Base-by-base conservation (phyloP, 495 filamentous ascomycete species). In the Xylaria cubensis region DNA sequence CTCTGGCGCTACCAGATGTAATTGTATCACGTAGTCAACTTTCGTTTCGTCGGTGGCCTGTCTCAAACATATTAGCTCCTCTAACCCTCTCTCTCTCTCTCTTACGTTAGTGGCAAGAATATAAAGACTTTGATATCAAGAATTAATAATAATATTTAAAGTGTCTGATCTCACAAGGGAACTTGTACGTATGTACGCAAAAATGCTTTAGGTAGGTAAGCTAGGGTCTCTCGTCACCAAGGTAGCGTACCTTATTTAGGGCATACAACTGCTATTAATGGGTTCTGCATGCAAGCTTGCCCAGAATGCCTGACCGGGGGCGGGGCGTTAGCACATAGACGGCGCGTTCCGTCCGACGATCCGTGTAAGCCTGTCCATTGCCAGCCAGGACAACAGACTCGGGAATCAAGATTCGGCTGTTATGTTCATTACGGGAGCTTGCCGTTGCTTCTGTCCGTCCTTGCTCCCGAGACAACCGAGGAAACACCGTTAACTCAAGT, bases 331-430 rank as follows among this genome's bases (percentile, higher is more conserved):
- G 12, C 24, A 39, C 17, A 39, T 8, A 61, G 55, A 69, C 55
- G 67, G 42, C 19, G 55, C 29, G 67, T 61, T 69, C 55, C 67
- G 26, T 42, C 24, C 42, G 67, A 36, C 39, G 19, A 36, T 56
- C 64, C 34, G 64, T 66, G 24, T 39, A 53, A 53, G n/a, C 32
- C 24, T 42, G 12, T 36, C 34, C 50, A 44, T 63, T 21, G 2
- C n/a, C n/a, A 39, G 39, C 39, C 17, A 19, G 58, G 39, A 61
- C 34, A 39, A 39, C 26, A 39, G 32, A 21, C 32, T 10, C 15
- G 21, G 9, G 21, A 44, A 64, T 24, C 21, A 21, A 64, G 21
- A 42, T 42, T 34, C 39, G 21, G 39, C n/a, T 61, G 61, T 29
- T 34, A 17, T 46, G 26, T 65, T 65, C 34, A 9, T 48, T 7